These are phyloP conservation scores for Krasilnikovozyma curviuscula DNA, from an alignment of 768 basidiomycete genomes.

Conservation along the genomic window DNA sequence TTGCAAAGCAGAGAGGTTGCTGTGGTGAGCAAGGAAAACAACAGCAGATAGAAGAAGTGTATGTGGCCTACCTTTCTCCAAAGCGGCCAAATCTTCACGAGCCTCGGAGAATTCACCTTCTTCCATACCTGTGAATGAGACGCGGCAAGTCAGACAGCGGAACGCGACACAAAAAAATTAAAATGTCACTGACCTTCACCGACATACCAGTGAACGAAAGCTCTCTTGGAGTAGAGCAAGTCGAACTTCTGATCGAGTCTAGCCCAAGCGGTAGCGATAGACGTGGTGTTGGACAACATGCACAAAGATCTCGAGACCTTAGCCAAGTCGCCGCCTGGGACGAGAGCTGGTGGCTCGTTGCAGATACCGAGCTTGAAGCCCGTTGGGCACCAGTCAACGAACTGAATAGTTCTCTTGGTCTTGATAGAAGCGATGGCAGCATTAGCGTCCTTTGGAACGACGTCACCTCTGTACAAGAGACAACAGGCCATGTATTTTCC, in stretches of 20 bases:
- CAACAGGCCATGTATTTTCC: conserved; percentile 97
- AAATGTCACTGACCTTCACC: conserved; percentile 35
- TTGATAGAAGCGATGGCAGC: conserved; percentile 83
- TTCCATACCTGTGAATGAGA: conserved; percentile 99
- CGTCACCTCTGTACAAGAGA: conserved; percentile 83
- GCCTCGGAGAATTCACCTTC: conserved; percentile 98
- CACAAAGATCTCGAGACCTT: conserved; percentile 85
- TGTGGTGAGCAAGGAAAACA: neutral
- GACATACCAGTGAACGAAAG: conserved; percentile 29
- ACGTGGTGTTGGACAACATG: conserved; percentile 81
- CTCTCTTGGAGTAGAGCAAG: conserved; percentile 69
- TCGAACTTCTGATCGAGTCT: conserved; percentile 95
- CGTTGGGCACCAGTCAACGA: conserved; percentile 34
- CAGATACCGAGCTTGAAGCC: conserved; percentile 95
- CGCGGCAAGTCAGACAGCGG: no score
- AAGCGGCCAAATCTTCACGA: conserved; percentile 88
- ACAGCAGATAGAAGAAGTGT: neutral
- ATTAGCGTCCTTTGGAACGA: conserved; percentile 89
- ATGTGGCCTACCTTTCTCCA: conserved; percentile 62
- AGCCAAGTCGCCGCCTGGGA: conserved; percentile 87
- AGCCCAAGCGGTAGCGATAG: conserved; percentile 86
- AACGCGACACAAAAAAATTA: neutral
- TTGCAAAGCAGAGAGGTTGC: neutral
- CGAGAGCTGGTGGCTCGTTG: conserved; percentile 79
- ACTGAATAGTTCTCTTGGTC: conserved; percentile 59